These are phyloP conservation scores for Acacia melanoxylon DNA, from an alignment of 306 rosid genomes.

Conservation along the genomic window DNA sequence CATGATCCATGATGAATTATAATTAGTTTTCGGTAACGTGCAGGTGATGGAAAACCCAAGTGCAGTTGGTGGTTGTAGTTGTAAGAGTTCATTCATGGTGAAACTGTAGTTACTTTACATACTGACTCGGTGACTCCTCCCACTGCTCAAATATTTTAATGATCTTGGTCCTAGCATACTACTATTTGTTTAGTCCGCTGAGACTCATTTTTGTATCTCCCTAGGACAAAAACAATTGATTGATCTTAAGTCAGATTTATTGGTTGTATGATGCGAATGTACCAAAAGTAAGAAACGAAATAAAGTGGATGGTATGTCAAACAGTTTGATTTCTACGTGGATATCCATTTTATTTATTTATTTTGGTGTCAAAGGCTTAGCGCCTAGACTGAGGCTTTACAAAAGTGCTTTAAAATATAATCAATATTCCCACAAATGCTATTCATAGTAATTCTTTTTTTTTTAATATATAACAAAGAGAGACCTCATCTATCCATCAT, in stretches of 20 bases:
- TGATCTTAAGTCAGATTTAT: slow-evolving; percentile 18
- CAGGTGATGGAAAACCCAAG: slow-evolving; percentile 93
- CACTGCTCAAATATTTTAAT: neutral
- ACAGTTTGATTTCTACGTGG: neutral
- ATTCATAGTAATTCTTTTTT: too few species aligned
- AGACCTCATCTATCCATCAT: too few species aligned
- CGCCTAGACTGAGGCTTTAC: neutral
- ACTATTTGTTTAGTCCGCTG: slow-evolving; percentile 6
- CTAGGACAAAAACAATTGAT: neutral
- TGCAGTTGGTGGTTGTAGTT: slow-evolving; percentile 95
- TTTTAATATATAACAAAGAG: too few species aligned
- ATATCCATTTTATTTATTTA: neutral
- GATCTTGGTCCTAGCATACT: neutral
- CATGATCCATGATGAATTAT: neutral
- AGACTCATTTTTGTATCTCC: slow-evolving; percentile 21
- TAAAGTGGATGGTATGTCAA: neutral
- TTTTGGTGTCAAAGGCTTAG: neutral
- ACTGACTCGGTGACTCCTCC: neutral
- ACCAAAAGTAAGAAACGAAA: neutral
- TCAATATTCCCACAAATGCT: neutral
- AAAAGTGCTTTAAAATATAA: neutral
- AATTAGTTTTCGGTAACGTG: slow-evolving; percentile 33
- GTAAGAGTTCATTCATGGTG: slow-evolving; percentile 94
- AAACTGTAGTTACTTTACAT: slow-evolving; percentile 48
- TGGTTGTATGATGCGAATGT: slow-evolving; percentile 19